Base-by-base conservation (phyloP, 2,329 filamentous ascomycete genomes). In the Stagonosporopsis vannaccii region DNA sequence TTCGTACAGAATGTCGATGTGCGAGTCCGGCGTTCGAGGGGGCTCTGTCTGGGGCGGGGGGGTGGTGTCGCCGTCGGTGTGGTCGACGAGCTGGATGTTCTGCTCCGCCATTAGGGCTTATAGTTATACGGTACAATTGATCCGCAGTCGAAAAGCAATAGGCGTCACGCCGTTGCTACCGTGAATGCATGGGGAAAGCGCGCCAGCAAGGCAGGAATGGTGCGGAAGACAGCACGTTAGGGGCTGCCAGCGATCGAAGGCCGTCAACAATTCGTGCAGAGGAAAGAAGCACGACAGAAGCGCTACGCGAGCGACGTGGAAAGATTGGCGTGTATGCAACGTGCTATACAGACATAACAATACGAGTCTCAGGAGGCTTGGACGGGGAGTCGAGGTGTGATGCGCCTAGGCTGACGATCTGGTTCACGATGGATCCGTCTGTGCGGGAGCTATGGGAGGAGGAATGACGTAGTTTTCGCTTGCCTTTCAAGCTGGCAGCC, bases 1-100 rank as follows among this genome's bases (percentile, higher is more conserved):
- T 75, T 99, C 95, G 76, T 96, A 98, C 0, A 99, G 81, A 5
- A 98, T 85, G 61, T 99, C 95, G 58, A 98, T 72, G 60, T 75
- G 68, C 13, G 67, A 69, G 49, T 68, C 65, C 32, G 66, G 59
- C 11, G 62, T 66, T 13, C 51, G 55, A 35, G 62, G 59, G 13
- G 61, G 60, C 51, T 66, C 61, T 17, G 67, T 35, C 43, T 59
- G 60, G 17, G 54, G 56, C 9, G 66, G 65, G 12, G 69, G 66
- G 20, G 64, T 67, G 22, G 62, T 77, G 55, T 75, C 74, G 63
- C 74, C 72, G 36, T 75, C 73, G 30, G 80, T 77, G 44, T 78
- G 77, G 73, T 91, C 88, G 63, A 90, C 80, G 33, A 93, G 84
- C 63, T 73, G 77, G 69, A 93, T 92, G 19, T 88, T 87, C 75